These are phyloP conservation scores for Breynia disticha DNA, from an alignment of 441 rosid species.

Conservation along the genomic window DNA sequence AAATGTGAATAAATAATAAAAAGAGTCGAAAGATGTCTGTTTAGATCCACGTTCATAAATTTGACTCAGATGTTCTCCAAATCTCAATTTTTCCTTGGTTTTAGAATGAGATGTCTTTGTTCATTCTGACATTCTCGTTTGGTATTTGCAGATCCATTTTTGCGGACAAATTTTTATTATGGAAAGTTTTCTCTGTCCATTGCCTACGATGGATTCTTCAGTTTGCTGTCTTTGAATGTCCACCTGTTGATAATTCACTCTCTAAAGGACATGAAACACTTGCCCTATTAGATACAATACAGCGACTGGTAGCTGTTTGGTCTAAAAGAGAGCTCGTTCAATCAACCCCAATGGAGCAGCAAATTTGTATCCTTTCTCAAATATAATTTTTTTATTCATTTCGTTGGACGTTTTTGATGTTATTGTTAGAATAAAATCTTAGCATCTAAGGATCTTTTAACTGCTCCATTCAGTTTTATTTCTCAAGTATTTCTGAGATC, in stretches of 20 bases:
- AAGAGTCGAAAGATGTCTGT: no score
- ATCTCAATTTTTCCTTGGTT: background rate
- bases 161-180: constrained; percentile 77
- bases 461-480: no score
- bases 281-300: constrained; percentile 51
- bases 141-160: constrained; percentile 54
- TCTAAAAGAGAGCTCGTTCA: constrained; percentile 69
- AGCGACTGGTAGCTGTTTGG: constrained; percentile 66
- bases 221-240: constrained; percentile 65
- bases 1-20: no score
- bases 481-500: no score
- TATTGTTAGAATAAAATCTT: background rate
- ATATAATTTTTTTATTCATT: background rate
- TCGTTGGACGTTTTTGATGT: constrained; percentile 5
- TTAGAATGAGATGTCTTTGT: background rate
- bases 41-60: no score
- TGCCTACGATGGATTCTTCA: constrained; percentile 93
- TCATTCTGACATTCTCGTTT: constrained; percentile 10
- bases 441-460: background rate
- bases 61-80: no score
- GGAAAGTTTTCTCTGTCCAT: constrained; percentile 87
- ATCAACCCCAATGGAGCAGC: constrained; percentile 78
- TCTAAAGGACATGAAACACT: constrained; percentile 29
- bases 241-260: constrained; percentile 42
- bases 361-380: constrained; percentile 77